Evolutionary conservation across 106 monocot genomes (phyloP), one percentile per base, ranked within the genome.

Genomic region (Dendrobium nobile): DNA sequence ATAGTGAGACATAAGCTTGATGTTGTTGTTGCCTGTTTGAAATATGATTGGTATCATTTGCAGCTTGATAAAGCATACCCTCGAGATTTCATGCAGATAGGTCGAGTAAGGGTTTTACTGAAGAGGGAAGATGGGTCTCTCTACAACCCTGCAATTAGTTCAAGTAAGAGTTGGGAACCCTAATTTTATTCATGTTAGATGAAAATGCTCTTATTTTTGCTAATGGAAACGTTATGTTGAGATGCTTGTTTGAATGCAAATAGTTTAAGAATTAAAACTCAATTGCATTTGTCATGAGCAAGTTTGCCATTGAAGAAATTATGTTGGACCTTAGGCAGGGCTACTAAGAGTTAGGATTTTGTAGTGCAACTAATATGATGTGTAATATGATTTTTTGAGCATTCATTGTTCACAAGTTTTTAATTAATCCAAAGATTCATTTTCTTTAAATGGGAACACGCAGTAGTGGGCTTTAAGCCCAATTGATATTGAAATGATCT

Each of bases 61-160:
- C 78, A 99, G 98, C 26, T 88, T 47, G 97, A 99, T 73, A 99
- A 95, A 86, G 93, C 92, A 56, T 95, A 95, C 54, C 92, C 95
- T 43, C 82, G 98, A 74, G 98, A 93, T 70, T 99, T 99, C 90
- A 88, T 99, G 95, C 92, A 91, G 83, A 84, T 84, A 33, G 98
- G 95, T 22, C 89, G 98, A 65, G 91, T 99, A 48, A 99, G 98
- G 83, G 85, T 93, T 78, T 81, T 89, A 67, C 78, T 95, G 70
- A 99, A 91, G 77, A 89, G 70, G 43, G 95, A 89, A 11, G 95
- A 99, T 51, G 98, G 98, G 0, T 88, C 95, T 18, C 79, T 85
- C 17, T 82, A 65, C 27, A 95, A 95, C 79, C 91, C 91, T 77
- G 87, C 85, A 1, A 88, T 99, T 54, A 73, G 70, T 58, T 82